Conservation (phyloP, 371 early-diverging fungal species). For the Gilbertella persicaria region DNA sequence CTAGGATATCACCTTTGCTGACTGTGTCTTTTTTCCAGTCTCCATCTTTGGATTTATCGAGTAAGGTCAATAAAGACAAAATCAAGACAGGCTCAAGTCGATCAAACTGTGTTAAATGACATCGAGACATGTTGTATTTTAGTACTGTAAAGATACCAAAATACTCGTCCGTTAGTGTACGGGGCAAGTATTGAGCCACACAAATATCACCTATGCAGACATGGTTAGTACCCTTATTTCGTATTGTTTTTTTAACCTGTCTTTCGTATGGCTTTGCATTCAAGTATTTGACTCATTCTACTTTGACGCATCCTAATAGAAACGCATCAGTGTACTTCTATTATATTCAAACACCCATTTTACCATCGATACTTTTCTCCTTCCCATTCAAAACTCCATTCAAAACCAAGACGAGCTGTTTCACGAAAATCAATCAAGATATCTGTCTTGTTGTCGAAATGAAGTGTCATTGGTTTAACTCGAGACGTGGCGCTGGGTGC, state of each 20-base stretch:
- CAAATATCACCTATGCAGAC: conserved; percentile 35
- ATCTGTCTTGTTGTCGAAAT: conserved; percentile 20
- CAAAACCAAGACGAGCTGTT: conserved; percentile 40
- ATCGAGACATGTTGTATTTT: conserved; percentile 36
- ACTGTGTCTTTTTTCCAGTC: conserved; percentile 30
- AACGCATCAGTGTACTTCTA: background rate
- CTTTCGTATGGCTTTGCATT: conserved; percentile 39
- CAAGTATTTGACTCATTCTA: conserved; percentile 33
- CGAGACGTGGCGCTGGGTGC: conserved; percentile 29
- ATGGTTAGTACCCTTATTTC: background rate
- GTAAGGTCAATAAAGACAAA: conserved; percentile 39
- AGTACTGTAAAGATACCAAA: conserved; percentile 47
- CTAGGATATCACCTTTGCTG: conserved; percentile 5
- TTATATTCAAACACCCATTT: background rate
- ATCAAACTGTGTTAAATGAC: conserved; percentile 21
- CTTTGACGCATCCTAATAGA: conserved; percentile 41
- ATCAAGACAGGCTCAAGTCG: conserved; percentile 34
- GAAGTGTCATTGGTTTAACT: conserved; percentile 36
- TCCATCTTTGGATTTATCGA: conserved; percentile 44
- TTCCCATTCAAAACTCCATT: conserved; percentile 53
- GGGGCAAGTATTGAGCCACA: conserved; percentile 46
- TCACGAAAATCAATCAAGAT: conserved; percentile 25
- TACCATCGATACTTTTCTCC: conserved; percentile 45
- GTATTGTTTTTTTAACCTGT: conserved; percentile 20
- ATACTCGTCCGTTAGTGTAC: conserved; percentile 43